Evolutionary conservation across 169 alveolate species (phyloP), one percentile per base, ranked within the genome.

Genomic region (Toxoplasma gondii): DNA sequence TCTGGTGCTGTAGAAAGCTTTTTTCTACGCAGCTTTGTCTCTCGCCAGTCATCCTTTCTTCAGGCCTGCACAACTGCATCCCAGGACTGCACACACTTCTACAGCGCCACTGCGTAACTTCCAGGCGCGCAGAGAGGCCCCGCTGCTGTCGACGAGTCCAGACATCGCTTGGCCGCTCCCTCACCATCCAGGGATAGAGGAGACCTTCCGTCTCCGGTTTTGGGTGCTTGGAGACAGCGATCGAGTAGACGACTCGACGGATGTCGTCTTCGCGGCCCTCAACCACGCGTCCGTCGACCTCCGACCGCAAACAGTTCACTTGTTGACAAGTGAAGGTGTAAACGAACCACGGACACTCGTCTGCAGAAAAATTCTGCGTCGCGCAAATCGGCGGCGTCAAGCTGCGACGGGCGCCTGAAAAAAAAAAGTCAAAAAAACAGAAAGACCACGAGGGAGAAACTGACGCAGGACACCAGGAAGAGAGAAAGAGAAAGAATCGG

Each of bases 291-390:
- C 98, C 98, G 81, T 97, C 92, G 27, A 70, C 74, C 88, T 97
- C 97, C 39, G 86, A 36, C 67, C 97, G 94, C 83, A 98, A 93
- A 87, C 98, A 98, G 94, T 98, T 98, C 53, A 98, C 97, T 95
- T 98, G 99, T 88, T 98, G 99, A 27, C 98, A 96, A 38, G 96
- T 97, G 93, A 98, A 98, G 58, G 98, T 97, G 94, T 97, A 98
- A 38, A 98, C 96, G 82, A 98, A 97, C 97, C 98, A 96, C n/a
- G 99, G 99, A 38, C 97, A 93, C 31, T 96, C 96, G 70, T 95
- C 98, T 69, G 86, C 96, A 7, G 96, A 96, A 45, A 53, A 12
- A 39, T 64, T 64, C 74, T 4, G 31, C 31, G 74, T 22, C n/a
- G 74, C 74, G 84, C 84, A 74, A 12, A 74, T n/a, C 58, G 88